These are phyloP conservation scores for Daedaleopsis sinensis DNA, from an alignment of 768 basidiomycete genomes.

Conservation along the genomic window DNA sequence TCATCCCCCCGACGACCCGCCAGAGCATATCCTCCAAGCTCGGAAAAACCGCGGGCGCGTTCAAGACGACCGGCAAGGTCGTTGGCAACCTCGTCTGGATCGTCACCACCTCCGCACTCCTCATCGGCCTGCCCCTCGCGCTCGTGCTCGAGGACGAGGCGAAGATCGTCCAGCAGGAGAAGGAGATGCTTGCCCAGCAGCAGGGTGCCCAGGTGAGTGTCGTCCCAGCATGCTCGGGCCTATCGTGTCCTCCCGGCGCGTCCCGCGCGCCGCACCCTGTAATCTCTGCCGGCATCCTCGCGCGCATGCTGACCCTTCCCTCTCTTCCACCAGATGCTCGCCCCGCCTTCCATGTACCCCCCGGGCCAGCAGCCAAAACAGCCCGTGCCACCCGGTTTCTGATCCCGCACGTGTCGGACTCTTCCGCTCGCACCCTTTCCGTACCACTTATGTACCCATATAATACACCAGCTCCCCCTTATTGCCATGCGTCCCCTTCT, in stretches of 20 bases:
- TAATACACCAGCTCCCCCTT: conserved; percentile 22
- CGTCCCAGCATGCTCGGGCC: neutral
- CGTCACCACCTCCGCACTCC: conserved; percentile 88
- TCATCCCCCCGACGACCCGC: conserved; percentile 90
- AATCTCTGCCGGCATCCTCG: conserved; percentile 5
- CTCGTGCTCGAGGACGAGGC: conserved; percentile 95
- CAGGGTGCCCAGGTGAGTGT: conserved; percentile 70
- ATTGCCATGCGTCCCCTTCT: conserved; percentile 18
- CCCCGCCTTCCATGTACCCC: conserved; percentile 59
- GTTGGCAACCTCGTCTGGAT: conserved; percentile 94
- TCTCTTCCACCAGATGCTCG: conserved; percentile 62
- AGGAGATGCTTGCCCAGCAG: conserved; percentile 91
- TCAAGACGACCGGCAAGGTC: conserved; percentile 69
- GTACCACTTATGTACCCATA: conserved; percentile 21
- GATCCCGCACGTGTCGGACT: conserved; percentile 28
- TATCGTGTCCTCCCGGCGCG: conserved; percentile 53
- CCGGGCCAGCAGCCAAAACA: conserved; percentile 47
- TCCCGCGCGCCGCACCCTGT: conserved; percentile 13
- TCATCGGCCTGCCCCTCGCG: conserved; percentile 92
- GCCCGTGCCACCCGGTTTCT: conserved; percentile 88
- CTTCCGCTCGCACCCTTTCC: conserved; percentile 4
- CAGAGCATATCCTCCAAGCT: conserved; percentile 68
- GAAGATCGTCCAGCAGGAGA: conserved; percentile 91
- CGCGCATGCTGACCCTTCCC: conserved; percentile 11
- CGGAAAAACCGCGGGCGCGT: conserved; percentile 59